Percentiles rank a stretch among this genome's conserved stretches.
Conservation (phyloP, 495 filamentous ascomycete genomes). For the Podospora tetraspora region DNA sequence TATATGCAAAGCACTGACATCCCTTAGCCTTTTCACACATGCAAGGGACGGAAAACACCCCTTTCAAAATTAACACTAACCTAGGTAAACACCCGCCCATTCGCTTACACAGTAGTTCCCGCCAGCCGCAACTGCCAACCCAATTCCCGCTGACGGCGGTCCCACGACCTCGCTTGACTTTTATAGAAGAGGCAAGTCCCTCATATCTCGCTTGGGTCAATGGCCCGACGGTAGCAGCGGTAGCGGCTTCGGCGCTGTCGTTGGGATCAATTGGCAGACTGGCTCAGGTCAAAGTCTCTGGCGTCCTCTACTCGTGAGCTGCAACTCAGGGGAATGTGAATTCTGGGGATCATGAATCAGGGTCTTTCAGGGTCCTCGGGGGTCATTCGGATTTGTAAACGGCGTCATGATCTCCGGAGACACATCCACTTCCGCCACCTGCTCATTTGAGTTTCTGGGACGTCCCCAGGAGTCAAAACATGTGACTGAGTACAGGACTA, state of each 20-base stretch:
- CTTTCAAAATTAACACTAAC: background rate
- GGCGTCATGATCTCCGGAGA: background rate
- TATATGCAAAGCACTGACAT: no score
- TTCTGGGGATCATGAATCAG: no score
- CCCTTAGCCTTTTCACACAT: background rate
- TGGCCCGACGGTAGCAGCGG: no score
- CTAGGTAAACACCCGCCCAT: background rate
- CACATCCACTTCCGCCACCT: background rate
- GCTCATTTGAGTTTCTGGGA: background rate
- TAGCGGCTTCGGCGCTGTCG: no score
- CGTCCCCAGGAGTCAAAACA: background rate
- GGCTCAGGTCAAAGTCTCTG: no score
- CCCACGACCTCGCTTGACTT: background rate
- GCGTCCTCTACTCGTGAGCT: no score
- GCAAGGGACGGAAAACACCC: background rate
- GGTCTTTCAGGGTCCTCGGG: no score
- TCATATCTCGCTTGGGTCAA: background rate
- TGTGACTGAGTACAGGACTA: no score
- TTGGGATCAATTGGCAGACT: no score
- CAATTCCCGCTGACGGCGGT: background rate
- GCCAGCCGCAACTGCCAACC: background rate
- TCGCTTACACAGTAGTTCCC: background rate
- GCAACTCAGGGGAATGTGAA: no score
- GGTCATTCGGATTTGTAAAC: background rate
- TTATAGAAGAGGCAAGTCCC: background rate